Base-by-base conservation (phyloP, 345 rosid genomes). In the Hypericum androsaemum region DNA sequence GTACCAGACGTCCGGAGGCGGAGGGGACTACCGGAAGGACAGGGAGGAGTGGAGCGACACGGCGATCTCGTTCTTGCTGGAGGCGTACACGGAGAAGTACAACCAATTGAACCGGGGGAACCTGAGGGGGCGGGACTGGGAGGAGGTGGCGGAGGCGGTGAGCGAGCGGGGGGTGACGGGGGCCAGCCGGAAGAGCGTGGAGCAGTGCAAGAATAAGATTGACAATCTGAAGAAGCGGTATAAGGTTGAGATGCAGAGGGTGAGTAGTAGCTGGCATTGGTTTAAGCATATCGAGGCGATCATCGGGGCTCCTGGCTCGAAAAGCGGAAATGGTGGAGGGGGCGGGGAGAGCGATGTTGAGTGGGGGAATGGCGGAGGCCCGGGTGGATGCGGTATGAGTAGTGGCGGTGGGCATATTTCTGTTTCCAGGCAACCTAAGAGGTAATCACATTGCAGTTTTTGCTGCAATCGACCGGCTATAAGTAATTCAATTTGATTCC, bases 31-130 rank as follows among this genome's bases (percentile, higher is more conserved):
- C 44, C 60, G 89, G 68, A 89, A 89, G 74, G 97, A 89, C 35
- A 59, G 97, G 35, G 97, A 89, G 69, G 94, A 89, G 69, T 89
- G 97, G 95, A 83, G 84, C 62, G 97, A 89, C 39, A 73, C 84
- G 45, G 88, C 94, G 64, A 83, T 89, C 64, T 64, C 79, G 32
- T 81, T 86, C 70, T 57, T 89, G 57, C 57, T 89, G 56, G 88
- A 89, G 28, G 94, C 90, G 28, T 89, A 89, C 56, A 72, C 75
- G 56, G 95, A 83, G 49, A 89, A 86, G 81, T 76, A 78, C 54
- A 73, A 68, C 52, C 84, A 84, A 72, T 71, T 89, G 62, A 89
- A 86, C 44, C 50, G 83, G 42, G 97, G 95, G 72, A 86, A 86
- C 68, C 56, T 89, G 61, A 61, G 94, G 12, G 97, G 97, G 14